Base-by-base conservation (phyloP, 106 monocot genomes). In the Apostasia shenzhenica region DNA sequence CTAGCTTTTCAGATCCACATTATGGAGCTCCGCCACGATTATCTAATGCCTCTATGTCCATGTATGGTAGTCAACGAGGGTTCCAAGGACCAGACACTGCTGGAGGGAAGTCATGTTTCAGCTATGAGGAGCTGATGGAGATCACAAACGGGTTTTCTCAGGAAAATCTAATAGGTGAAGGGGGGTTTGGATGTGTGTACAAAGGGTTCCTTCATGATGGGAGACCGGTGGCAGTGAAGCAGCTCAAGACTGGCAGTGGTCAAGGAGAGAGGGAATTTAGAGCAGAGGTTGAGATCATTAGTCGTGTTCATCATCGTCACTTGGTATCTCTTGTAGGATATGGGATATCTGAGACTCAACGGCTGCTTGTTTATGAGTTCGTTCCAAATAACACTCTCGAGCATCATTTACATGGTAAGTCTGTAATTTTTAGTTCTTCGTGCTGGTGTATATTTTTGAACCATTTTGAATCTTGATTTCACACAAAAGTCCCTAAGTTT, bases 241-340 rank as follows among this genome's bases (percentile, higher is more conserved):
- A 93, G 68, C 88, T 93, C 10, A 93, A 93, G 77, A 72, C 75
- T 52, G 93, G 93, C 0, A 79, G 93, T 69, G 89, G 89, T 48
- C 89, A 93, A 59, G 93, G 93, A n/a, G 89, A 93, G 49, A 61
- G 93, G 67, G 93, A 93, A 66, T 93, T 93, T 72, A 80, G 72
- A 81, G 93, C 93, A n/a, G 93, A 93, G 73, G 93, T 88, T 58
- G 93, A 93, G 77, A 89, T 86, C 68, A 93, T 93, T 43, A 89
- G 89, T 60, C 80, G 93, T 43, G 86, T 93, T 68, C 93, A 93
- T 56, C 93, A 93, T 74, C 73, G 86, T 6, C 86, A 93, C 73
- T 71, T 93, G 63, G 93, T 93, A 6, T 86, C 93, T 7, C 75
- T 93, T 46, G 88, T 88, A 54, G 93, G 93, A 2, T 93, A 82